Conservation (phyloP, 2,329 filamentous ascomycete genomes). For the Diaporthe destruens region DNA sequence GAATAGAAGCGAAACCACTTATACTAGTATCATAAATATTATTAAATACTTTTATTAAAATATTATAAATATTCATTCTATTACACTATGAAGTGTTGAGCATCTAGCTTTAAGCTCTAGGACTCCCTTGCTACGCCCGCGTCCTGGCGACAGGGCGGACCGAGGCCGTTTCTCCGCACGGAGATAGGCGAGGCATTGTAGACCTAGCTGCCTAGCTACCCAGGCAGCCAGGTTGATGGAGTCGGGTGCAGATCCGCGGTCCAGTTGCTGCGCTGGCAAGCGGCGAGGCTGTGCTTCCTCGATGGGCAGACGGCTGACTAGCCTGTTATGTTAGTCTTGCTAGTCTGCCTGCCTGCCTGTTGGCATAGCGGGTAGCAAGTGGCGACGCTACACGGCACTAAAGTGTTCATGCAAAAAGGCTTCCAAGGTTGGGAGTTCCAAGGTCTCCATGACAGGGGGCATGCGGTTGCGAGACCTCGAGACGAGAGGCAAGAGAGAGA, state of each 20-base stretch:
- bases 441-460: constrained; percentile 3
- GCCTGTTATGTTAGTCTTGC: not conserved
- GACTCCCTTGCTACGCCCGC: no score
- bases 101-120: no score
- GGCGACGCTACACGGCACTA: constrained; percentile 26
- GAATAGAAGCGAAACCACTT: no score
- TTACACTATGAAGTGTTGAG: no score
- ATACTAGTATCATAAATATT: no score
- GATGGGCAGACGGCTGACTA: not conserved
- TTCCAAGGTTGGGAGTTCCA: constrained; percentile 5
- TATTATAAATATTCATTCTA: no score
- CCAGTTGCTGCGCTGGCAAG: constrained; percentile 23
- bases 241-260: constrained; percentile 25
- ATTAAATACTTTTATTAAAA: no score
- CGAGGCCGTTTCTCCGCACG: not conserved
- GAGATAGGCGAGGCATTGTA: constrained; percentile 1
- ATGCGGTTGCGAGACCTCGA: not conserved
- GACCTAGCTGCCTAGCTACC: not conserved
- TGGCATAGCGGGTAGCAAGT: constrained; percentile 14
- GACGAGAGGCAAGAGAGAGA: not conserved
- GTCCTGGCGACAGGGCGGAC: no score
- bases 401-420: constrained; percentile 3
- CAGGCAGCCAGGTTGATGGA: not conserved
- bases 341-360: not conserved
- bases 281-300: constrained; percentile 28